Percentiles rank a stretch among this genome's conserved stretches.
These are phyloP conservation scores for Camelina laxa DNA, from an alignment of 345 rosid genomes.

Conservation along the genomic window DNA sequence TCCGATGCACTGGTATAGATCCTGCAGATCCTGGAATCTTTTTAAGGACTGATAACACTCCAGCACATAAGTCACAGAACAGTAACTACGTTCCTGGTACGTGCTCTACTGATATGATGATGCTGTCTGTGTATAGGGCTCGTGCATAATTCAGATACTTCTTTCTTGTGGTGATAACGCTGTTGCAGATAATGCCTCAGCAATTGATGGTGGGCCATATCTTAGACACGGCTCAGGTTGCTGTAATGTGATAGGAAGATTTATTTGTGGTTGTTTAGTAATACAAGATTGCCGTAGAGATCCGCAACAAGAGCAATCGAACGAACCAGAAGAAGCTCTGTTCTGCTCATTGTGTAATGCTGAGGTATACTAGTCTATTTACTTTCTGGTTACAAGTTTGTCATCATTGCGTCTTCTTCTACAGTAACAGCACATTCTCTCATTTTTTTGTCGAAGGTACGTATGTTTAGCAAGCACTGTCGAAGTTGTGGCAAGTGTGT, in stretches of 20 bases:
- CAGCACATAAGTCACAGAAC: conserved; percentile 60
- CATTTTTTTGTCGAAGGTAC: conserved; percentile 57
- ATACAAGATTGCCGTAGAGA: conserved; percentile 76
- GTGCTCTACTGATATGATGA: background rate
- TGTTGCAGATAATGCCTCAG: conserved; percentile 54
- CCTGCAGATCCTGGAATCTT: conserved; percentile 96
- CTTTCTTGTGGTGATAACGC: background rate
- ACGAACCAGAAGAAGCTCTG: conserved; percentile 63
- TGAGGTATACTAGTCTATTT: conserved; percentile 53
- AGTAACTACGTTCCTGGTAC: conserved; percentile 36
- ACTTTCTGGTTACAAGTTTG: conserved; percentile 6
- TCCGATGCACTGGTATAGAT: conserved; percentile 86
- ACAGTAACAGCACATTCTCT: conserved; percentile 4
- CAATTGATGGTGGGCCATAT: conserved; percentile 55
- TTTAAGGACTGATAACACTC: conserved; percentile 55
- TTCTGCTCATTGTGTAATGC: conserved; percentile 96
- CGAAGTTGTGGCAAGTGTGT: conserved; percentile 95
- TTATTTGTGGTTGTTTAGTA: conserved; percentile 69
- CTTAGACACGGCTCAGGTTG: conserved; percentile 52
- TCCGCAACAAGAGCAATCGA: conserved; percentile 53
- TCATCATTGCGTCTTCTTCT: conserved; percentile 11
- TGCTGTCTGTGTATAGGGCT: conserved; percentile 2
- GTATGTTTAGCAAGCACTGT: conserved; percentile 95
- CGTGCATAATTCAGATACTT: background rate
- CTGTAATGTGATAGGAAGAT: conserved; percentile 54